These are phyloP conservation scores for Marchantia paleacea DNA, from an alignment of 225 moss, liverwort and hornwort genomes.

Conservation along the genomic window DNA sequence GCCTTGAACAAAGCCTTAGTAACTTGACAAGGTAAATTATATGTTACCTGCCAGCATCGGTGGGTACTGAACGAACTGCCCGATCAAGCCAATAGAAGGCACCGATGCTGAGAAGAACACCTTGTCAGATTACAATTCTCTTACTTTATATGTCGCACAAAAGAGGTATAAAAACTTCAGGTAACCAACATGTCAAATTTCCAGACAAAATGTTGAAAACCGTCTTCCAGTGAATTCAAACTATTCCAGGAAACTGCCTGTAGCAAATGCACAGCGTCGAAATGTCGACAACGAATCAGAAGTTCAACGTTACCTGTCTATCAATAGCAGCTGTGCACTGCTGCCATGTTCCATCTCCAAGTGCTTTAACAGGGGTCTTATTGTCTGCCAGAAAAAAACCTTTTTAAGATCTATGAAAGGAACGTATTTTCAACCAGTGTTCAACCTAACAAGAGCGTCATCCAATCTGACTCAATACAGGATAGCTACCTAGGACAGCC, in stretches of 20 bases:
- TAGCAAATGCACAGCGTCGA: not conserved
- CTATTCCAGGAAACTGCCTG: not conserved
- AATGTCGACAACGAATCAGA: not conserved
- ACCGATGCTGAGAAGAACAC: constrained; percentile 36
- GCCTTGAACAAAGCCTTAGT: not conserved
- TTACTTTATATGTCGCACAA: not conserved
- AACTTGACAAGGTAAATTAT: not conserved
- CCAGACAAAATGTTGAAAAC: not conserved
- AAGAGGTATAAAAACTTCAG: not conserved
- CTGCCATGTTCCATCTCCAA: constrained; percentile 29
- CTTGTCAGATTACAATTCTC: not conserved
- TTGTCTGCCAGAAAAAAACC: constrained; percentile 37
- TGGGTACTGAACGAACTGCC: constrained; percentile 20
- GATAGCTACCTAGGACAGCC: not conserved
- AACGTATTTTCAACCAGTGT: not conserved
- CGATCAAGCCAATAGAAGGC: constrained; percentile 53
- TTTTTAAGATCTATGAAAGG: not conserved
- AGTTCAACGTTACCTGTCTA: constrained; percentile 39
- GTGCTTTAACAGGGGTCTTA: constrained; percentile 24
- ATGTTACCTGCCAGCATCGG: constrained; percentile 36
- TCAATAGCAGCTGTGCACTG: constrained; percentile 36
- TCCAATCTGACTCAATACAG: not conserved
- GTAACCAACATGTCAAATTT: not conserved
- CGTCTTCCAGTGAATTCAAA: not conserved
- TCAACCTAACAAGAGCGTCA: not conserved